phyloP scores from a whole-genome alignment of 257 asterid genomes.

The Handroanthus guayacan region DNA sequence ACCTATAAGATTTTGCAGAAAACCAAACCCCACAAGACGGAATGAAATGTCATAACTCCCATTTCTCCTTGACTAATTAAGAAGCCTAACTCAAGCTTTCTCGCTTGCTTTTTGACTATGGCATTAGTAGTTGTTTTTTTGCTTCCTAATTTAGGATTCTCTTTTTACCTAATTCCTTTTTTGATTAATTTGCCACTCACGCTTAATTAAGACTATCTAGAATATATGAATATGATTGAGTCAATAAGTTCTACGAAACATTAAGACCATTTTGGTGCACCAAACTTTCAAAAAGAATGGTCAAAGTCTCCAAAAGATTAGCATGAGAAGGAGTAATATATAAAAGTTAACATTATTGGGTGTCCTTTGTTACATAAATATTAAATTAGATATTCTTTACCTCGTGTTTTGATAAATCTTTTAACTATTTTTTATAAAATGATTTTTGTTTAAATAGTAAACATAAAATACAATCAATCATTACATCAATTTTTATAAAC shows the following conservation, averaged over 20 bases:
- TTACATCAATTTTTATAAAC: no score
- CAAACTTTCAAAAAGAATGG: slow-evolving; percentile 1
- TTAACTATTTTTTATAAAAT: no score
- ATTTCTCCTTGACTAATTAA: not conserved
- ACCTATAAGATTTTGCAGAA: no score
- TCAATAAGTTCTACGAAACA: not conserved
- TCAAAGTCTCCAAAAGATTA: slow-evolving; percentile 11
- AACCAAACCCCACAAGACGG: not conserved
- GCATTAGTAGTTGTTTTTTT: not conserved
- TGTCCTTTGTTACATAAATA: not conserved
- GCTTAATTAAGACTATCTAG: not conserved
- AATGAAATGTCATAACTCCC: not conserved
- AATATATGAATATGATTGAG: slow-evolving; percentile 16
- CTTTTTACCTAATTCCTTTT: slow-evolving; percentile 41
- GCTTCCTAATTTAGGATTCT: slow-evolving; percentile 27
- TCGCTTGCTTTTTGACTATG: slow-evolving; percentile 40
- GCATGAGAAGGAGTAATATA: not conserved
- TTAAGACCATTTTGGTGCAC: no score
- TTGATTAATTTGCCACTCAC: slow-evolving; percentile 18
- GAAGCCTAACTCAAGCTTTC: slow-evolving; percentile 32
- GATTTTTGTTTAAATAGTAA: no score
- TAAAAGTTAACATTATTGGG: not conserved
- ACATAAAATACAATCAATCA: no score
- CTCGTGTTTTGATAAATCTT: not conserved
- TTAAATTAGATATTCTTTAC: not conserved